Conservation (phyloP, 1,284 basidiomycete genomes). For the Pyrrhoderma lamaoense region DNA sequence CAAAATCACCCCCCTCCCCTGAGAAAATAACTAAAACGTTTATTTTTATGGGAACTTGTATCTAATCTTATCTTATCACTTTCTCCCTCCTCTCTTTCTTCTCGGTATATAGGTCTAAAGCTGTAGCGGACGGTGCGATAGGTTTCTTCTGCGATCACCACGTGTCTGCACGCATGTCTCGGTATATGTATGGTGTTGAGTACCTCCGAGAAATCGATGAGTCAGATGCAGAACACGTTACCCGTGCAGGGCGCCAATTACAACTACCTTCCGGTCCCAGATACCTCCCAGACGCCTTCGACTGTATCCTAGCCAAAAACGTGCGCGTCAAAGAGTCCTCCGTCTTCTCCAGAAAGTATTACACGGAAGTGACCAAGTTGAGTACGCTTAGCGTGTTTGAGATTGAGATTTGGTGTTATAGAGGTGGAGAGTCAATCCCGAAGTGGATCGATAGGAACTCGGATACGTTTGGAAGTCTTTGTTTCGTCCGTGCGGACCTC, state of each 20-base stretch:
- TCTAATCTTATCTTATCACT: too few relatives aligned
- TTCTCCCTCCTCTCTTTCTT: not conserved
- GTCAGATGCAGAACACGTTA: slow-evolving; percentile 56
- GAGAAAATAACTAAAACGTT: too few relatives aligned
- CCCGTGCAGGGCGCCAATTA: slow-evolving; percentile 55
- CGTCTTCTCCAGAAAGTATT: slow-evolving; percentile 72
- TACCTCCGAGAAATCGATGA: slow-evolving; percentile 61
- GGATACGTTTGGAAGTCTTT: slow-evolving; percentile 67
- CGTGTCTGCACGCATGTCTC: slow-evolving; percentile 68
- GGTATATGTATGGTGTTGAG: slow-evolving; percentile 75
- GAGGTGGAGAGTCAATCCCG: slow-evolving; percentile 58
- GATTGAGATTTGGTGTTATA: slow-evolving; percentile 74
- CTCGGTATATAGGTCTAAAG: slow-evolving; percentile 51
- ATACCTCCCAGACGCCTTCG: slow-evolving; percentile 68
- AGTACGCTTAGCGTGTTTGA: slow-evolving; percentile 70
- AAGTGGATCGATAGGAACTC: slow-evolving; percentile 63
- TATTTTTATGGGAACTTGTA: too few relatives aligned
- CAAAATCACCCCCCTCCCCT: too few relatives aligned
- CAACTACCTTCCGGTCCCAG: slow-evolving; percentile 69
- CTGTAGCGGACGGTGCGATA: slow-evolving; percentile 72
- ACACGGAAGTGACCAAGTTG: slow-evolving; percentile 68
- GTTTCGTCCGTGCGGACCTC: slow-evolving; percentile 67
- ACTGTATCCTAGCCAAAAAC: slow-evolving; percentile 62
- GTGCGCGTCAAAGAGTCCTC: slow-evolving; percentile 72
- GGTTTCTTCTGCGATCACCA: slow-evolving; percentile 79